phyloP scores from a whole-genome alignment of 768 basidiomycete genomes.

The Tylopilus sp. region DNA sequence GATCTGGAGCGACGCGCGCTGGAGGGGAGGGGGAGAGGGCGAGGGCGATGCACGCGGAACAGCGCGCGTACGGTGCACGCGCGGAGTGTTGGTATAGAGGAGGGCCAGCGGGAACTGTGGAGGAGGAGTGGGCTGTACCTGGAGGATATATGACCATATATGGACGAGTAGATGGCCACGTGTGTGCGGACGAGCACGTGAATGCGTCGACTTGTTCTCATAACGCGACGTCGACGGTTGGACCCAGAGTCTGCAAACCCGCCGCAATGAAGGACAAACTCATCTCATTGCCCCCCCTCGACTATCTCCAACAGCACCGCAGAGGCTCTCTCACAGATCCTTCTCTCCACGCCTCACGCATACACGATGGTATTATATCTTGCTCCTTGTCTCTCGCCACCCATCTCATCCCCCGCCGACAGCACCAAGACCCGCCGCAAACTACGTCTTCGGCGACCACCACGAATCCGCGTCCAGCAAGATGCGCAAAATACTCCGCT shows the following conservation, averaged over 20 bases:
- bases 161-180: slow-evolving; percentile 19
- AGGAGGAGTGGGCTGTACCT: slow-evolving; percentile 18
- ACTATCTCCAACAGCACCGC: slow-evolving; percentile 77
- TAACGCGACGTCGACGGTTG: slow-evolving; percentile 20
- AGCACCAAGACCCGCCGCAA: slow-evolving; percentile 58
- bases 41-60: slow-evolving; percentile 52
- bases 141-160: slow-evolving; percentile 15
- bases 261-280: slow-evolving; percentile 36
- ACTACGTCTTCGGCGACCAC: slow-evolving; percentile 67
- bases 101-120: slow-evolving; percentile 35
- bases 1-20: slow-evolving; percentile 24
- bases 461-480: slow-evolving; percentile 37
- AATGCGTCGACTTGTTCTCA: slow-evolving; percentile 16
- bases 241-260: no score
- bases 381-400: no score
- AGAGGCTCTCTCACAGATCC: slow-evolving; percentile 83
- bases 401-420: slow-evolving; percentile 23
- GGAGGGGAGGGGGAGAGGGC: slow-evolving; percentile 37
- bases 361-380: slow-evolving; percentile 22
- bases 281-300: slow-evolving; percentile 68
- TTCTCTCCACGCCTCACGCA: slow-evolving; percentile 56
- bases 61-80: slow-evolving; percentile 44
- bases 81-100: slow-evolving; percentile 41
- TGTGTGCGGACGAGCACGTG: slow-evolving; percentile 28
- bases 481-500: slow-evolving; percentile 58